phyloP scores from a whole-genome alignment of 139 green algal species.

The Tetraselmis chui region DNA sequence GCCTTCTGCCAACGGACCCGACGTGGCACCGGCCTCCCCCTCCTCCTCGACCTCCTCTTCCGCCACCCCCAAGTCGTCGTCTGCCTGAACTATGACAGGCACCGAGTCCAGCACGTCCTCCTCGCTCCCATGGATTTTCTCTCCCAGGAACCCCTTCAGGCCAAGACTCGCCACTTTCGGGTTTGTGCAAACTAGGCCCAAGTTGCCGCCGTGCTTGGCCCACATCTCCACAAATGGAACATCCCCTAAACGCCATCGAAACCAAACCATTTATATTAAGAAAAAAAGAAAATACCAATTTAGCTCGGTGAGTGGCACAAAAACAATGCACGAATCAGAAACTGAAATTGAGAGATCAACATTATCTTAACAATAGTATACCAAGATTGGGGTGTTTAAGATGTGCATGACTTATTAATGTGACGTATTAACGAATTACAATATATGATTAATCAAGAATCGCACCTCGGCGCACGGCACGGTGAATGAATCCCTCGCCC shows the following conservation, averaged over 20 bases:
- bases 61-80: slow-evolving; percentile 20
- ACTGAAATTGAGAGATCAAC: too few species aligned
- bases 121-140: too few species aligned
- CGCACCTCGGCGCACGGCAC: slow-evolving; percentile 26
- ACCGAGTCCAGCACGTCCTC: slow-evolving; percentile 13
- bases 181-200: slow-evolving; percentile 10
- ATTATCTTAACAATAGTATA: too few species aligned
- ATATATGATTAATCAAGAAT: too few species aligned
- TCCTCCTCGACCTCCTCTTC: slow-evolving; percentile 18
- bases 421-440: too few species aligned
- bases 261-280: too few species aligned
- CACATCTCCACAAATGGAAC: slow-evolving; percentile 16
- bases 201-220: neutral
- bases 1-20: neutral
- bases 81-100: slow-evolving; percentile 15
- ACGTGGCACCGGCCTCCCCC: neutral
- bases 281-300: too few species aligned
- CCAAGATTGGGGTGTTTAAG: too few species aligned
- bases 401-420: too few species aligned
- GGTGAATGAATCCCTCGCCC: slow-evolving; percentile 20
- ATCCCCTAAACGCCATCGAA: too few species aligned
- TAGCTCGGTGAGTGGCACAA: too few species aligned
- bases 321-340: too few species aligned
- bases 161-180: slow-evolving; percentile 15
- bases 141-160: neutral